Evolutionary conservation across 2,329 filamentous ascomycete species (phyloP).

Genomic region (Aspergillus quadricinctus): DNA sequence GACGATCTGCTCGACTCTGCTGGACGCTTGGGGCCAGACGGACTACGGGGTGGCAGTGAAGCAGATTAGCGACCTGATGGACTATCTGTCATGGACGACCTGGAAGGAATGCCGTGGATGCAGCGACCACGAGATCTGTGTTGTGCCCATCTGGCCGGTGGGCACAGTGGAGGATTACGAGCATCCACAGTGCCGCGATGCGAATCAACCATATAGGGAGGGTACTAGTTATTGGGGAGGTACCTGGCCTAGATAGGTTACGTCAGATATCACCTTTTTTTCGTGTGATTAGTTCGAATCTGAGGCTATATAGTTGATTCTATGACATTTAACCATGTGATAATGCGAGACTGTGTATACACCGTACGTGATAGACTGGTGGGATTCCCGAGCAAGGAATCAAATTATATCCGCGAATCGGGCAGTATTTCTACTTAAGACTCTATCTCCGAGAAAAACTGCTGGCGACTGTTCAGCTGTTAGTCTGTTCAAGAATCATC

Average conservation of each 20-base stretch:
- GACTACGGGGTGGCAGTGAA: conserved; percentile 23
- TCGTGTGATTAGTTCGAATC: not conserved
- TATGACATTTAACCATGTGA: too few relatives aligned
- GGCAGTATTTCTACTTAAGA: not conserved
- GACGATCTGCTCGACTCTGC: conserved; percentile 30
- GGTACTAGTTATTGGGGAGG: conserved; percentile 28
- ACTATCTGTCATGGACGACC: conserved; percentile 54
- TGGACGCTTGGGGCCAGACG: conserved; percentile 17
- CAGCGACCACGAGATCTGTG: conserved; percentile 51
- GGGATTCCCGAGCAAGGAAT: too few relatives aligned
- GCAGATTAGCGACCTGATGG: conserved; percentile 40
- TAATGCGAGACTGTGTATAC: too few relatives aligned
- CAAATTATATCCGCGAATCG: not conserved
- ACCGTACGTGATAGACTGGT: not conserved
- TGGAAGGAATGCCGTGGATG: conserved; percentile 58
- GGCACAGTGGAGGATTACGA: conserved; percentile 53
- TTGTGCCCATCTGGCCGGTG: conserved; percentile 62
- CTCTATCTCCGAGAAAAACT: not conserved
- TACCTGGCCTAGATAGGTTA: not conserved
- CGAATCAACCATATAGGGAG: conserved; percentile 13
- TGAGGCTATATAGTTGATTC: not conserved
- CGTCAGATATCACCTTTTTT: too few relatives aligned
- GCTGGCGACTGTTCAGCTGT: too few relatives aligned
- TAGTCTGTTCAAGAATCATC: too few relatives aligned
- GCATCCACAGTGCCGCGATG: conserved; percentile 43